phyloP scores from a whole-genome alignment of 306 rosid species.

The Pueraria montana region DNA sequence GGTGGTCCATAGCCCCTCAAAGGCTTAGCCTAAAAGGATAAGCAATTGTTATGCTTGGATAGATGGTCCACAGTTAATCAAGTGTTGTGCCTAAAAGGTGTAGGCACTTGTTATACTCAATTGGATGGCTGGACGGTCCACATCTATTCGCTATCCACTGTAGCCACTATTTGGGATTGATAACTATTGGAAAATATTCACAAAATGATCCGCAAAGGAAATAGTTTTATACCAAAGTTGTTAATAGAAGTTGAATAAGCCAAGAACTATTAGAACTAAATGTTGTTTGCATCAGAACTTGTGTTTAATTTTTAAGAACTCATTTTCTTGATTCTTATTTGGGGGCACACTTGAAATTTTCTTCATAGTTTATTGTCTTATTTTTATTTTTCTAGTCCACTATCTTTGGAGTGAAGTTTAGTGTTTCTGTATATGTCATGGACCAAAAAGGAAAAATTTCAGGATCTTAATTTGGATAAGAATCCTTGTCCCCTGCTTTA shows the following conservation, averaged over 20 bases:
- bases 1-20: too few species aligned
- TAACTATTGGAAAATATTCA: not conserved
- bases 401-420: constrained; percentile 20
- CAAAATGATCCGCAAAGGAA: constrained; percentile 19
- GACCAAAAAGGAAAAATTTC: constrained; percentile 2
- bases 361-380: not conserved
- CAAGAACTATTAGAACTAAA: not conserved
- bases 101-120: not conserved
- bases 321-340: constrained; percentile 16
- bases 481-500: constrained; percentile 29
- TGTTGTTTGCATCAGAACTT: constrained; percentile 15
- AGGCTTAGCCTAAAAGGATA: too few species aligned
- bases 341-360: not conserved
- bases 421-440: not conserved
- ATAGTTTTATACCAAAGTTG: not conserved
- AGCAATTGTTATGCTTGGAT: too few species aligned
- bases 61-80: too few species aligned
- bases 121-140: not conserved
- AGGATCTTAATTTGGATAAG: constrained; percentile 27
- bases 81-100: too few species aligned
- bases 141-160: not conserved
- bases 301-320: constrained; percentile 9
- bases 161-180: not conserved
- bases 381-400: not conserved
- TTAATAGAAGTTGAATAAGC: not conserved